phyloP scores from a whole-genome alignment of 75 land plant genomes.

The Pinus tabuliformis region DNA sequence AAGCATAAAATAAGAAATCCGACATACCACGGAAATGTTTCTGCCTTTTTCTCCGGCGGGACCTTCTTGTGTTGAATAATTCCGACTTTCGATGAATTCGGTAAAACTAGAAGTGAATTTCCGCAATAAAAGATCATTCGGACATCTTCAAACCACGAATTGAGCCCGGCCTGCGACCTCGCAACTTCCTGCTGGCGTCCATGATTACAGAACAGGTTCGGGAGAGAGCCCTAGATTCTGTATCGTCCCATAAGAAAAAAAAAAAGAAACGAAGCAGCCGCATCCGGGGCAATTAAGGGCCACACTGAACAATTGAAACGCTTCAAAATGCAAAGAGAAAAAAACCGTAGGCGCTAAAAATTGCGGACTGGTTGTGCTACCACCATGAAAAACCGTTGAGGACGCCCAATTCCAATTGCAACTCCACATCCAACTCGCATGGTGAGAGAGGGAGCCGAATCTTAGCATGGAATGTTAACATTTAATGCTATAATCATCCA shows the following conservation, averaged over 20 bases:
- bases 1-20: not conserved
- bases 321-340: not conserved
- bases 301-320: not conserved
- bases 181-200: not conserved
- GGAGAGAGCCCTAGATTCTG: not conserved
- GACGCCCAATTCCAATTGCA: not conserved
- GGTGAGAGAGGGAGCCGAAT: not conserved
- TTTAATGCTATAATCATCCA: too few species aligned
- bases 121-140: not conserved
- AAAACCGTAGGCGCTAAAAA: not conserved
- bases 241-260: not conserved
- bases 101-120: not conserved
- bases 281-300: not conserved
- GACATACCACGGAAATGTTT: not conserved
- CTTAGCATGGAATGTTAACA: conserved; percentile 4
- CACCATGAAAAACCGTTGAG: conserved; percentile 3
- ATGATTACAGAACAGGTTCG: too few species aligned
- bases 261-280: not conserved
- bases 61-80: not conserved
- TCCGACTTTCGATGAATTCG: not conserved
- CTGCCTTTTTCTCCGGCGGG: conserved; percentile 1
- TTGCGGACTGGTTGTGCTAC: not conserved
- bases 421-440: not conserved
- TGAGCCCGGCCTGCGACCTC: not conserved
- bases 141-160: not conserved